These are phyloP conservation scores for Magnolia sinica DNA, from an alignment of 164 flowering plant species.

Conservation along the genomic window DNA sequence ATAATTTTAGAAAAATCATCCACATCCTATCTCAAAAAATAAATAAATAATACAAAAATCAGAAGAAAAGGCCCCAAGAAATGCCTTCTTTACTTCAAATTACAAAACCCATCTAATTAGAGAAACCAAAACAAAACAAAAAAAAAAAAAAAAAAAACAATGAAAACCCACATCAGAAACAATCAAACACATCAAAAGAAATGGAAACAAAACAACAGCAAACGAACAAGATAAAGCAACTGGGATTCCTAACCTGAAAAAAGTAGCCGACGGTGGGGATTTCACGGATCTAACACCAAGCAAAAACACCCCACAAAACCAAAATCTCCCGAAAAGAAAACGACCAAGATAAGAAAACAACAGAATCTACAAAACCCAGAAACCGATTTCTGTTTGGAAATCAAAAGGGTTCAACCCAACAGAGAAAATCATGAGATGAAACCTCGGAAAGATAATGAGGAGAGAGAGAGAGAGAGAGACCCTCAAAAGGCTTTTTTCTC, in stretches of 20 bases:
- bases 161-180: slow-evolving; percentile 3
- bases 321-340: slow-evolving; percentile 11
- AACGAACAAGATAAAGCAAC: slow-evolving; percentile 2
- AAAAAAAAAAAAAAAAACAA: too few relatives aligned
- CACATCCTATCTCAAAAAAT: neutral
- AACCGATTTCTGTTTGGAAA: slow-evolving; percentile 6
- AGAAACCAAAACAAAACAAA: neutral
- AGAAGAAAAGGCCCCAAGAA: neutral
- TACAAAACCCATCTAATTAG: neutral
- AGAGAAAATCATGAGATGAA: neutral
- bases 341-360: neutral
- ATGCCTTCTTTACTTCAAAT: neutral
- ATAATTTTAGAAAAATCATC: neutral
- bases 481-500: slow-evolving; percentile 4
- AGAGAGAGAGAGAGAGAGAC: neutral
- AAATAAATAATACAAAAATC: neutral
- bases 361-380: slow-evolving; percentile 10
- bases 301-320: neutral
- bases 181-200: neutral
- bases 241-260: slow-evolving; percentile 7
- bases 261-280: neutral
- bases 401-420: slow-evolving; percentile 7
- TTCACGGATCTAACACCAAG: slow-evolving; percentile 11
- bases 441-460: neutral
- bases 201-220: neutral